Conservation (phyloP, 257 asterid genomes). For the Prunella vulgaris region DNA sequence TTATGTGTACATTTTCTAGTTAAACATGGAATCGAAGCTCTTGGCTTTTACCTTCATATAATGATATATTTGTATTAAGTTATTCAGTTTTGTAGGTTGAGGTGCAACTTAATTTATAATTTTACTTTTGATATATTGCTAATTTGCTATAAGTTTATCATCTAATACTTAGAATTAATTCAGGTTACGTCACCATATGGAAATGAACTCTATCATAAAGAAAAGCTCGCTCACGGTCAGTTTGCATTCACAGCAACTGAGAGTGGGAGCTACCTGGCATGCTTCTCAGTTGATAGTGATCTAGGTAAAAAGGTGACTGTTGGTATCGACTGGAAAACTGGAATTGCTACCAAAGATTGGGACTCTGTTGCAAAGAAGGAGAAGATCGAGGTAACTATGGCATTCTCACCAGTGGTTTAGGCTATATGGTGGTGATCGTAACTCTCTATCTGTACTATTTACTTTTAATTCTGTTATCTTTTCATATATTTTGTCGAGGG, state of each 20-base stretch:
- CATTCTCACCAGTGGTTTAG: not conserved
- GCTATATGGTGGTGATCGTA: not conserved
- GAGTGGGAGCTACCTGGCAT: conserved; percentile 67
- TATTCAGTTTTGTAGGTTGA: not conserved
- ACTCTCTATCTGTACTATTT: not conserved
- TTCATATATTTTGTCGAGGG: not conserved
- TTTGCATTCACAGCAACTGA: conserved; percentile 80
- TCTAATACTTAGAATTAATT: not conserved
- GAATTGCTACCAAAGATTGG: conserved; percentile 82
- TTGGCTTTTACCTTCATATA: not conserved
- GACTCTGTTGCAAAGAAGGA: conserved; percentile 86
- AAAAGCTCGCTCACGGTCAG: conserved; percentile 64
- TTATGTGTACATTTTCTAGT: not conserved
- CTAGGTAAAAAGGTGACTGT: conserved; percentile 48
- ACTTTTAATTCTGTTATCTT: not conserved
- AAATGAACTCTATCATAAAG: conserved; percentile 49
- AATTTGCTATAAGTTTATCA: not conserved
- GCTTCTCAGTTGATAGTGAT: conserved; percentile 46
- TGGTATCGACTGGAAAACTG: conserved; percentile 80
- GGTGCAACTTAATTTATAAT: not conserved
- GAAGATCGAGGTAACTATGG: conserved; percentile 53
- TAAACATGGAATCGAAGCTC: not conserved
- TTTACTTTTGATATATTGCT: not conserved
- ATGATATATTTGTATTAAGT: not conserved
- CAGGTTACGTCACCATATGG: conserved; percentile 91